These are phyloP conservation scores for Heritiera fomes DNA, from an alignment of 345 rosid genomes.

Conservation along the genomic window DNA sequence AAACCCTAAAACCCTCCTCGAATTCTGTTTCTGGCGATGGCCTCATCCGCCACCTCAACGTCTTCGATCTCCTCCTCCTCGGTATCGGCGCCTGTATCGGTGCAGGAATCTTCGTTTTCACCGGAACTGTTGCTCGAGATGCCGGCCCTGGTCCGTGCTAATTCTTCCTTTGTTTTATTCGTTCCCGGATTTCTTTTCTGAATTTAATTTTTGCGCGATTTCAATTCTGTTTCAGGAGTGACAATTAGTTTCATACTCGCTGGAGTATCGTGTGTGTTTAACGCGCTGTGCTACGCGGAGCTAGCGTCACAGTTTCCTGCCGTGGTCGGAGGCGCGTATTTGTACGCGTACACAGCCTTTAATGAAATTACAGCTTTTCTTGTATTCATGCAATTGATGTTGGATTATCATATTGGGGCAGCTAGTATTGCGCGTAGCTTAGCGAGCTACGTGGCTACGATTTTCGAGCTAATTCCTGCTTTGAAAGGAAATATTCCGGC, in stretches of 20 bases:
- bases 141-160: slow-evolving; percentile 79
- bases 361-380: slow-evolving; percentile 93
- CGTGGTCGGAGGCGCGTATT: slow-evolving; percentile 94
- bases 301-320: slow-evolving; percentile 90
- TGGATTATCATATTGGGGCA: slow-evolving; percentile 94
- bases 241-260: slow-evolving; percentile 86
- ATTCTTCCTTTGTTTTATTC: neutral
- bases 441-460: slow-evolving; percentile 70
- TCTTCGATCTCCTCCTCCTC: slow-evolving; percentile 75
- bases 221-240: slow-evolving; percentile 54
- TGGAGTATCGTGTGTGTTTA: slow-evolving; percentile 82
- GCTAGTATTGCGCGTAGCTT: slow-evolving; percentile 96
- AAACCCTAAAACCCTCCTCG: slow-evolving; percentile 38
- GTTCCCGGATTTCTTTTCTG: slow-evolving; percentile 8
- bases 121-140: slow-evolving; percentile 95
- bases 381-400: slow-evolving; percentile 86
- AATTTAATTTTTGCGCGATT: neutral
- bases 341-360: slow-evolving; percentile 82
- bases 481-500: slow-evolving; percentile 61
- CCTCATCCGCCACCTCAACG: slow-evolving; percentile 79
- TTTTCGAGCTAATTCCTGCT: slow-evolving; percentile 74
- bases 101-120: slow-evolving; percentile 93
- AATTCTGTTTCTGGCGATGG: slow-evolving; percentile 43
- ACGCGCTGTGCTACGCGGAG: slow-evolving; percentile 96
- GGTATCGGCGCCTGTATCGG: slow-evolving; percentile 96